phyloP scores from a whole-genome alignment of 495 filamentous ascomycete species.

The Copromyces sp. region DNA sequence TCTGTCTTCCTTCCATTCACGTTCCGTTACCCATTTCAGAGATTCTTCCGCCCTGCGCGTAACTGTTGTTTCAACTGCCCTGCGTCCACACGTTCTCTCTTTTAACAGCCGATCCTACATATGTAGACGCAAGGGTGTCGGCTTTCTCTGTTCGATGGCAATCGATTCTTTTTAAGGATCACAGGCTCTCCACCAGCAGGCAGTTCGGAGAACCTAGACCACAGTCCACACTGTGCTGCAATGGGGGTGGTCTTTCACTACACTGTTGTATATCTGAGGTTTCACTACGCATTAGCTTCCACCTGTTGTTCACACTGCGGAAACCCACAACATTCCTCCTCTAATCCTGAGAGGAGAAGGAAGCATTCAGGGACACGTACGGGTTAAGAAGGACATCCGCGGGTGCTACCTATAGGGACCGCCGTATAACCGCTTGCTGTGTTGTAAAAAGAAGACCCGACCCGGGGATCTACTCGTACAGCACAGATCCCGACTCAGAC shows the following conservation, averaged over 20 bases:
- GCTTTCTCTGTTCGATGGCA: background rate
- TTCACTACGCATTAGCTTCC: background rate
- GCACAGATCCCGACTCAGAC: constrained; percentile 14
- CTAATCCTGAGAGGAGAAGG: background rate
- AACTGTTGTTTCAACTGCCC: constrained; percentile 6
- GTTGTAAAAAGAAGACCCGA: constrained; percentile 9
- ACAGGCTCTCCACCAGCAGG: background rate
- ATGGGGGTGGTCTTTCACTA: background rate
- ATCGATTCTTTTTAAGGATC: background rate
- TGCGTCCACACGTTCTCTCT: background rate
- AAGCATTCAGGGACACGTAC: constrained; percentile 2
- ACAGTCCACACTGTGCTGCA: background rate
- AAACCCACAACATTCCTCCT: constrained; percentile 8
- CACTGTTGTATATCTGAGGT: background rate
- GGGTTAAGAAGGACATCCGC: constrained; percentile 12
- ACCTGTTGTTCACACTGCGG: constrained; percentile 4
- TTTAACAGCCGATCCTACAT: background rate
- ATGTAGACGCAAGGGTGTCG: background rate
- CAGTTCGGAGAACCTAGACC: background rate
- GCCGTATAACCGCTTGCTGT: constrained; percentile 16
- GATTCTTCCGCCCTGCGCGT: constrained; percentile 2
- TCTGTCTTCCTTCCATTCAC: constrained; percentile 2
- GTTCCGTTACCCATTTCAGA: constrained; percentile 5
- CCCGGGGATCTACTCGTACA: constrained; percentile 14
- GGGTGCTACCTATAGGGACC: constrained; percentile 22